These are phyloP conservation scores for Usnea hakonensis DNA, from an alignment of 495 filamentous ascomycete species.

Conservation along the genomic window DNA sequence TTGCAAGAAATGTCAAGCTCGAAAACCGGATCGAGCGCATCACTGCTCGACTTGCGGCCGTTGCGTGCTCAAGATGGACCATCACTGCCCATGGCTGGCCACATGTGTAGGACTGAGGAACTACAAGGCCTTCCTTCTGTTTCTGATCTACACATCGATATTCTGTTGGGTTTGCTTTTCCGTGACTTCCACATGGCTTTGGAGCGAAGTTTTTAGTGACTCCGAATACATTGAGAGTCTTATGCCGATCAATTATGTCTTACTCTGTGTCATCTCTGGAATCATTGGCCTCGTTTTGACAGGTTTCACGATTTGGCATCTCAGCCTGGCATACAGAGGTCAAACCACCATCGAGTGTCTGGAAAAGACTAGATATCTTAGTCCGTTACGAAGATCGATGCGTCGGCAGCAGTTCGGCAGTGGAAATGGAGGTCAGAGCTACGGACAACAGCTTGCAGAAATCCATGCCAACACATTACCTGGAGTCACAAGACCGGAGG, in stretches of 20 bases:
- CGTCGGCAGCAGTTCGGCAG: conserved; percentile 52
- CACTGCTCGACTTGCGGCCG: conserved; percentile 89
- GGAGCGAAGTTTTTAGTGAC: conserved; percentile 63
- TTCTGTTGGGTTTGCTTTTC: conserved; percentile 79
- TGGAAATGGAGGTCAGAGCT: conserved; percentile 50
- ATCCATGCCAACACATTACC: conserved; percentile 80
- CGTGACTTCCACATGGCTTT: conserved; percentile 69
- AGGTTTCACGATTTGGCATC: conserved; percentile 90
- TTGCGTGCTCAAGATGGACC: conserved; percentile 98
- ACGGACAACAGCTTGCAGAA: conserved; percentile 68
- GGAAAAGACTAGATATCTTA: conserved; percentile 88
- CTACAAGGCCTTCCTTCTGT: conserved; percentile 91
- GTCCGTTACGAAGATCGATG: conserved; percentile 62
- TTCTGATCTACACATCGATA: conserved; percentile 81
- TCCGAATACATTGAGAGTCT: conserved; percentile 56
- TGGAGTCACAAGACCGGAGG: conserved; percentile 68
- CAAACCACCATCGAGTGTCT: conserved; percentile 92
- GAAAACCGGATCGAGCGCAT: conserved; percentile 92
- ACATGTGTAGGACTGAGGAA: conserved; percentile 91
- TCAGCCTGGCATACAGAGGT: conserved; percentile 66
- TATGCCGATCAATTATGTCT: conserved; percentile 83
- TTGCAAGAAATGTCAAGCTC: conserved; percentile 93
- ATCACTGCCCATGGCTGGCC: conserved; percentile 97
- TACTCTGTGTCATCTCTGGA: conserved; percentile 76
- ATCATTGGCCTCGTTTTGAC: conserved; percentile 84